Conservation (phyloP, 192 early-diverging fungal genomes). For the Obelidium mucronatum region DNA sequence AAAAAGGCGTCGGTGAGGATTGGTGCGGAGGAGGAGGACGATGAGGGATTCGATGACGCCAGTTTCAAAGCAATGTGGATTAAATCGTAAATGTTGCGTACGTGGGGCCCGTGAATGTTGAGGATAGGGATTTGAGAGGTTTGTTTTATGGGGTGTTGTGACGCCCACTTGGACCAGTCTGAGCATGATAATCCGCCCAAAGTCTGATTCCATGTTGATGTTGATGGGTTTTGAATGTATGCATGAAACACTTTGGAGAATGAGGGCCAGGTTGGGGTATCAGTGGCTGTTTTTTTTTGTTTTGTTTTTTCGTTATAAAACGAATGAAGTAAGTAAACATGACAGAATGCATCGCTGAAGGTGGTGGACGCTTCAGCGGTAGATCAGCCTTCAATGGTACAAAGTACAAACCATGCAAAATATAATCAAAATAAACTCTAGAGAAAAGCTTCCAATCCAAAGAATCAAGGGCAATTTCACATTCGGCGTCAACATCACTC, state of each 20-base stretch:
- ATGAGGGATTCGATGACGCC: neutral
- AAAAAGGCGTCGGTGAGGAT: slow-evolving; percentile 5
- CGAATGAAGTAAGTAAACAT: neutral
- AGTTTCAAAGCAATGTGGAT: slow-evolving; percentile 25
- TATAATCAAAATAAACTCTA: slow-evolving; percentile 16
- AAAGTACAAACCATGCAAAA: slow-evolving; percentile 1
- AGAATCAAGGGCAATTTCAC: slow-evolving; percentile 12
- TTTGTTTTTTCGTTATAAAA: too few relatives aligned
- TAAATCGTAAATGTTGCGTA: neutral
- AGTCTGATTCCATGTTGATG: neutral
- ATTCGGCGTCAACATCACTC: neutral
- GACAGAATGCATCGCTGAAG: neutral
- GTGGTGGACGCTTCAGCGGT: too few relatives aligned
- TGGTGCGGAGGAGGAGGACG: neutral
- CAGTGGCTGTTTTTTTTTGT: neutral
- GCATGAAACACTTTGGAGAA: slow-evolving; percentile 17
- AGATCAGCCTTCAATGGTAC: neutral
- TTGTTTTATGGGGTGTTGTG: slow-evolving; percentile 1
- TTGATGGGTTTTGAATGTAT: neutral
- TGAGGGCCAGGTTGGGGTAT: slow-evolving; percentile 15
- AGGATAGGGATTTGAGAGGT: slow-evolving; percentile 10
- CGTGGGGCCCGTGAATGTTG: slow-evolving; percentile 11
- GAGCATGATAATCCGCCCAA: slow-evolving; percentile 15
- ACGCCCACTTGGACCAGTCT: slow-evolving; percentile 20
- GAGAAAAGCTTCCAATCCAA: slow-evolving; percentile 28